Evolutionary conservation across 352 stramenopile species (phyloP).

Genomic region (Pythium chondricola): DNA sequence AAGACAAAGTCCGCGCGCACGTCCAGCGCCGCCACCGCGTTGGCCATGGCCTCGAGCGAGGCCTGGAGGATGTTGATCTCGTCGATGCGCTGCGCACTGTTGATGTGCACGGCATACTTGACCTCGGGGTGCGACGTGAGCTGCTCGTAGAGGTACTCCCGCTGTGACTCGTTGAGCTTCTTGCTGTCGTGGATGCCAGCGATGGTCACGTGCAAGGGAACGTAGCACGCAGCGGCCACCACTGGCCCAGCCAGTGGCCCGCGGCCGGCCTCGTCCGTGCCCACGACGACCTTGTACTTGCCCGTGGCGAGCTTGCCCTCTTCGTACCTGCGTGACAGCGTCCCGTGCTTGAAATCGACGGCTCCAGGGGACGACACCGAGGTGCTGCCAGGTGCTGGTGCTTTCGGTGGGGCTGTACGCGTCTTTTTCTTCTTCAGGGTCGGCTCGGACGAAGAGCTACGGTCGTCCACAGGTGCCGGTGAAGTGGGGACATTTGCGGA

Average conservation of each 20-base stretch:
- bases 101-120: conserved; percentile 83
- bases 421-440: too few species aligned
- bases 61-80: conserved; percentile 99
- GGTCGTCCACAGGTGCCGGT: too few species aligned
- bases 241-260: conserved; percentile 92
- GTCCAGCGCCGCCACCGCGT: conserved; percentile 68
- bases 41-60: conserved; percentile 93
- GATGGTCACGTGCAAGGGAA: conserved; percentile 76
- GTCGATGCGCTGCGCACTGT: conserved; percentile 89
- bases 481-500: too few species aligned
- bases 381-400: too few species aligned
- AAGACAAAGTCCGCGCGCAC: conserved; percentile 77
- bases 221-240: conserved; percentile 66
- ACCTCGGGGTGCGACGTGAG: conserved; percentile 77
- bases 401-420: too few species aligned
- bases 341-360: conserved; percentile 38
- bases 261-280: conserved; percentile 95
- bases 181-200: conserved; percentile 94
- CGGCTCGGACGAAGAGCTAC: too few species aligned
- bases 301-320: conserved; percentile 38
- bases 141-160: conserved; percentile 87
- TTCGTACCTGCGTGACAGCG: conserved; percentile 54
- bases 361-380: too few species aligned
- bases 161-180: conserved; percentile 91
- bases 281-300: conserved; percentile 75